Conservation (phyloP, 495 filamentous ascomycete species). For the Aspergillus affinis region DNA sequence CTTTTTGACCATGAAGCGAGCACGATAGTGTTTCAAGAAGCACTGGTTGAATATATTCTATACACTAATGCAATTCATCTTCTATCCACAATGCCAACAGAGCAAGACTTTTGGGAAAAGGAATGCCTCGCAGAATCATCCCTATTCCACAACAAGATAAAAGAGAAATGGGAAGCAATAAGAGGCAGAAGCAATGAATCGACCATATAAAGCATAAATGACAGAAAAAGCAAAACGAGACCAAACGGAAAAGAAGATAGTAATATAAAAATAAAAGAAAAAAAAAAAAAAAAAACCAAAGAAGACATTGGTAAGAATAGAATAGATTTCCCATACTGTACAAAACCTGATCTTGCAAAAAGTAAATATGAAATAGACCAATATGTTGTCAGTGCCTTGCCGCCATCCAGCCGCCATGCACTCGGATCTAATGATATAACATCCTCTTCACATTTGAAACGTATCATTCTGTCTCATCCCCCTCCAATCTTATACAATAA, state of each 20-base stretch:
- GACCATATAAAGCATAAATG: no score
- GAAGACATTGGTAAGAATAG: slow-evolving; percentile 40
- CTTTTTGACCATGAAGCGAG: no score
- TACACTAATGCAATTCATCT: not conserved
- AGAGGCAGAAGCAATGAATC: not conserved
- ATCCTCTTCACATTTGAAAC: slow-evolving; percentile 14
- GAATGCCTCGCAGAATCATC: not conserved
- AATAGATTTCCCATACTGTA: slow-evolving; percentile 47
- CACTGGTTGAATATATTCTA: not conserved
- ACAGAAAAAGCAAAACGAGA: no score
- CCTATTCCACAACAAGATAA: not conserved
- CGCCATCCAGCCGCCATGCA: slow-evolving; percentile 6
- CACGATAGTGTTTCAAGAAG: not conserved
- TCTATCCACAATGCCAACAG: not conserved
- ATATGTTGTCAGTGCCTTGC: slow-evolving; percentile 13
- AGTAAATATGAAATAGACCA: slow-evolving; percentile 31
- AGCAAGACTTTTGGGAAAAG: not conserved
- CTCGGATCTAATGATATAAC: slow-evolving; percentile 22
- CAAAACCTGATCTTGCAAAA: slow-evolving; percentile 41
- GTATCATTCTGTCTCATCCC: slow-evolving; percentile 8
- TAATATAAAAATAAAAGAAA: slow-evolving; percentile 21
- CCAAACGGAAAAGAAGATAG: slow-evolving; percentile 15
- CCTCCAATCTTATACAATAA: slow-evolving; percentile 62
- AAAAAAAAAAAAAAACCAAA: slow-evolving; percentile 19
- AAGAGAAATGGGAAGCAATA: not conserved